Conservation (phyloP, 2,329 filamentous ascomycete species). For the Huntiella savannae region DNA sequence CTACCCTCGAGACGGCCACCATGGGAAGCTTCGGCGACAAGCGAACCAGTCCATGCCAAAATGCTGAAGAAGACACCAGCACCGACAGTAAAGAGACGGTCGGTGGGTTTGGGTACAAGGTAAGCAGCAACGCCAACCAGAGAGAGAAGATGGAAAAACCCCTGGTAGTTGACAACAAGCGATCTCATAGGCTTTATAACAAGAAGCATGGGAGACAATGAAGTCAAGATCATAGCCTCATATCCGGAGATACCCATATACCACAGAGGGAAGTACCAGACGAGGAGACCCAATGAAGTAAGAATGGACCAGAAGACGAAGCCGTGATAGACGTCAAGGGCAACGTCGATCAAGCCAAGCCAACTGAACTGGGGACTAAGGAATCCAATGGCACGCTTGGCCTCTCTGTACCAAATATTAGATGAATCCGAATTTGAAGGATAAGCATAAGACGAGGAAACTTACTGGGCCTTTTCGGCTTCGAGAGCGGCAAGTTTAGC, state of each 20-base stretch:
- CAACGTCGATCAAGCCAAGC: slow-evolving; percentile 57
- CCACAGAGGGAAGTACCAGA: slow-evolving; percentile 99
- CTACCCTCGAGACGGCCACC: slow-evolving; percentile 61
- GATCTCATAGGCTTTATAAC: slow-evolving; percentile 49
- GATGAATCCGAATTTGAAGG: not conserved
- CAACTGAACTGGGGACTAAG: slow-evolving; percentile 56
- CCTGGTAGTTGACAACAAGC: slow-evolving; percentile 48
- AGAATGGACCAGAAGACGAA: slow-evolving; percentile 93
- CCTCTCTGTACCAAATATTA: slow-evolving; percentile 36
- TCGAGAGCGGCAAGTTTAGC: slow-evolving; percentile 9
- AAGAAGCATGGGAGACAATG: slow-evolving; percentile 63
- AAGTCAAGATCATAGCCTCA: slow-evolving; percentile 73
- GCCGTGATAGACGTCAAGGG: slow-evolving; percentile 83
- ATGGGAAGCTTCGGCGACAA: slow-evolving; percentile 59
- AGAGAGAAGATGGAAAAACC: slow-evolving; percentile 55
- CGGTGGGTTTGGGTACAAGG: slow-evolving; percentile 49
- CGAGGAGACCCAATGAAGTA: slow-evolving; percentile 69
- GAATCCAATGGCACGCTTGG: slow-evolving; percentile 50
- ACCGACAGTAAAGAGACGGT: slow-evolving; percentile 61
- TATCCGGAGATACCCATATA: slow-evolving; percentile 98
- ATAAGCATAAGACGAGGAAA: slow-evolving; percentile 14
- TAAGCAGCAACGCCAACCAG: slow-evolving; percentile 66
- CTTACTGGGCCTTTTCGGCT: slow-evolving; percentile 13
- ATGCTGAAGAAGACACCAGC: slow-evolving; percentile 67
- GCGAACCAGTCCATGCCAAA: slow-evolving; percentile 66